These are phyloP conservation scores for Solanum appendiculatum DNA, from an alignment of 257 asterid genomes.

Conservation along the genomic window DNA sequence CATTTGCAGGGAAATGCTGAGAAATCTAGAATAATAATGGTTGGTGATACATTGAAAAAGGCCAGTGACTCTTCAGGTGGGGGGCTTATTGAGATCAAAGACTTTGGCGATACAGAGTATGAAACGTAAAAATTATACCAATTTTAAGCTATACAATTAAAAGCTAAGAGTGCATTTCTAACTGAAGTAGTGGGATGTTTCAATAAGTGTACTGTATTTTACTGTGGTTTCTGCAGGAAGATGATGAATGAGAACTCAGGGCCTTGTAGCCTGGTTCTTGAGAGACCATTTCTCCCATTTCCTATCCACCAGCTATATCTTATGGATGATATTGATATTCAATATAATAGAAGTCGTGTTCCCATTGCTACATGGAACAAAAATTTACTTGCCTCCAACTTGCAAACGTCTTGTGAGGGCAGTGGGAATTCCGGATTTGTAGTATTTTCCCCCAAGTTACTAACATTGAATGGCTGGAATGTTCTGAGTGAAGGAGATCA, in stretches of 20 bases:
- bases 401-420: constrained; percentile 32
- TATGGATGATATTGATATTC: constrained; percentile 48
- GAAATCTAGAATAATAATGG: constrained; percentile 85
- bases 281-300: constrained; percentile 83
- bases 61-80: constrained; percentile 56
- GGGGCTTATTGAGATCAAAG: constrained; percentile 63
- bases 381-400: constrained; percentile 32
- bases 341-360: constrained; percentile 74
- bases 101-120: constrained; percentile 73
- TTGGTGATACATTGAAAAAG: constrained; percentile 87
- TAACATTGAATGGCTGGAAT: constrained; percentile 65
- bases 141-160: neutral
- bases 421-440: constrained; percentile 73
- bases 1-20: constrained; percentile 81
- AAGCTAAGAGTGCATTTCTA: neutral
- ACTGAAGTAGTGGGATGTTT: neutral
- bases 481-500: constrained; percentile 32
- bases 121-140: constrained; percentile 3
- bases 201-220: neutral
- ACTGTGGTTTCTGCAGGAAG: constrained; percentile 43
- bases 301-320: constrained; percentile 66
- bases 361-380: constrained; percentile 77
- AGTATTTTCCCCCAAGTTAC: constrained; percentile 60
- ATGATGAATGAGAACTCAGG: constrained; percentile 54
- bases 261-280: constrained; percentile 75